Percentiles rank a stretch among this genome's conserved stretches.
phyloP scores from a whole-genome alignment of 1,284 basidiomycete genomes.

The Sanghuangporus baumii region DNA sequence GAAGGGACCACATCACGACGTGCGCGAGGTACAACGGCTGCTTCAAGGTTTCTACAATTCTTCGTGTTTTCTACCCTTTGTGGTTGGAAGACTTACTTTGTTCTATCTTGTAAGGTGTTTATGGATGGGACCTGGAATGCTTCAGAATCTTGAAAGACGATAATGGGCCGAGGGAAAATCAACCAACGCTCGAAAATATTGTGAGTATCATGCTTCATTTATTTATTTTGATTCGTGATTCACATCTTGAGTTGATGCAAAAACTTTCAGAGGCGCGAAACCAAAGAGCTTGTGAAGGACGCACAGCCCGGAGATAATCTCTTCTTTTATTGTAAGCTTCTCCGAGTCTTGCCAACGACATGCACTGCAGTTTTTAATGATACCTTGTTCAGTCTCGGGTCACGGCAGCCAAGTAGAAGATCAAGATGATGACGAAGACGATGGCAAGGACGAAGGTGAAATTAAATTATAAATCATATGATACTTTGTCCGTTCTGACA shows the following conservation, averaged over 20 bases:
- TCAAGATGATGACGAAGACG: slow-evolving; percentile 19
- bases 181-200: slow-evolving; percentile 17
- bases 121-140: slow-evolving; percentile 11
- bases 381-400: slow-evolving; percentile 14
- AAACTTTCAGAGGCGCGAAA: slow-evolving; percentile 8
- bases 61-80: background rate
- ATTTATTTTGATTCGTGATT: background rate
- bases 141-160: slow-evolving; percentile 19
- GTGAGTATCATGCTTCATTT: slow-evolving; percentile 2
- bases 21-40: slow-evolving; percentile 15
- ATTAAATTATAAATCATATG: background rate
- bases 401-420: slow-evolving; percentile 20
- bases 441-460: slow-evolving; percentile 20
- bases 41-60: slow-evolving; percentile 8
- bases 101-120: background rate
- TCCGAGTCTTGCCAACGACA: background rate
- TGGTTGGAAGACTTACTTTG: background rate
- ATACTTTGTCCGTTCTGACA: background rate
- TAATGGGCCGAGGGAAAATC: background rate
- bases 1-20: slow-evolving; percentile 17
- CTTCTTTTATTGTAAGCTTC: slow-evolving; percentile 16
- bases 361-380: background rate
- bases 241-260: background rate
- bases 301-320: slow-evolving; percentile 17
- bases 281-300: slow-evolving; percentile 12